Percentiles rank a stretch among this genome's conserved stretches.
These are phyloP conservation scores for Porodaedalea pini DNA, from an alignment of 1,284 basidiomycete genomes.

Conservation along the genomic window DNA sequence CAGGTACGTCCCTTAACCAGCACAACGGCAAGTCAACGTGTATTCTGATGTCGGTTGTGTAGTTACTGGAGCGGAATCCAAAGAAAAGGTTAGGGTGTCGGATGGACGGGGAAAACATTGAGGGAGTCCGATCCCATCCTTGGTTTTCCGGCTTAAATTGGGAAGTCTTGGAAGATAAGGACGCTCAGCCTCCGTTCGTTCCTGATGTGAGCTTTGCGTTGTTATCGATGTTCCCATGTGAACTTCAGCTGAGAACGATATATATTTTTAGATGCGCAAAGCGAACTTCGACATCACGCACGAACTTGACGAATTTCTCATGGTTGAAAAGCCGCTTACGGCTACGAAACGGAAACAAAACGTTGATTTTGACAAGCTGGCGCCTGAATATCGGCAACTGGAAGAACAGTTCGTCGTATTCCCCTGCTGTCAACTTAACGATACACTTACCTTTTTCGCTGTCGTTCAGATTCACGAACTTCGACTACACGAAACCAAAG, in stretches of 20 bases:
- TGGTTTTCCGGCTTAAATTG: slow-evolving; percentile 88
- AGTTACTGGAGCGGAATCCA: slow-evolving; percentile 87
- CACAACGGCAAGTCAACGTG: no score
- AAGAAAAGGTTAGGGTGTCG: slow-evolving; percentile 80
- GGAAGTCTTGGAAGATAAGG: slow-evolving; percentile 73
- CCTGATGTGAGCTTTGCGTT: slow-evolving; percentile 71
- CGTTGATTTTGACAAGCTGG: slow-evolving; percentile 79
- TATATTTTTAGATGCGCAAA: slow-evolving; percentile 67
- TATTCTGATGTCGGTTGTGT: no score
- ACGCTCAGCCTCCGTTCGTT: slow-evolving; percentile 80
- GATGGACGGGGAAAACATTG: slow-evolving; percentile 57
- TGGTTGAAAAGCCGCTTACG: slow-evolving; percentile 96
- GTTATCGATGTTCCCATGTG: neutral
- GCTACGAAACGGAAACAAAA: slow-evolving; percentile 88
- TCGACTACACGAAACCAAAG: slow-evolving; percentile 64
- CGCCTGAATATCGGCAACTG: slow-evolving; percentile 86
- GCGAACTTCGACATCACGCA: slow-evolving; percentile 98
- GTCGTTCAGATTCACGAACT: slow-evolving; percentile 63
- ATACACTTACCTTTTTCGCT: neutral
- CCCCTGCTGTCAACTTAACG: neutral
- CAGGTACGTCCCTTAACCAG: slow-evolving; percentile 23
- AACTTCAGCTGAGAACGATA: neutral
- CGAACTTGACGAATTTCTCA: slow-evolving; percentile 92
- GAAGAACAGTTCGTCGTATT: slow-evolving; percentile 79
- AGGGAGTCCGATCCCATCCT: slow-evolving; percentile 76